Conservation (phyloP, 208 protist genomes). For the Wallacemonas sp. region DNA sequence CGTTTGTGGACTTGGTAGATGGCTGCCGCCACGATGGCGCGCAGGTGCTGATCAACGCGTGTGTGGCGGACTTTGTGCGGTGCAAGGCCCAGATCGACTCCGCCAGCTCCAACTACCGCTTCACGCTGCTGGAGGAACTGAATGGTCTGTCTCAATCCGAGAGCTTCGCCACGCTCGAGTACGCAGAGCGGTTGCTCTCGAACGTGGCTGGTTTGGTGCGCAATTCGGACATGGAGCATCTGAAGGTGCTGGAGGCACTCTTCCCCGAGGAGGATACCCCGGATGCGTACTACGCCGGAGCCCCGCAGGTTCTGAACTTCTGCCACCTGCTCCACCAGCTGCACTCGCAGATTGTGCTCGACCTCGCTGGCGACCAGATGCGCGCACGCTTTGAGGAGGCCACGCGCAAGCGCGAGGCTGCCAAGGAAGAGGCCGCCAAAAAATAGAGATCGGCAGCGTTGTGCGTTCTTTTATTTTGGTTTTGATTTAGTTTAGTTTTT, state of each 20-base stretch:
- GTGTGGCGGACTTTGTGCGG: constrained; percentile 80
- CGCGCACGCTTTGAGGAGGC: constrained; percentile 13
- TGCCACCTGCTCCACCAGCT: constrained; percentile 61
- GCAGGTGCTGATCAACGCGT: constrained; percentile 89
- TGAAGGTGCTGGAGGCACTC: constrained; percentile 62
- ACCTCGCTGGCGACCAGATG: constrained; percentile 37
- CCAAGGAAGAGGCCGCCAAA: not conserved
- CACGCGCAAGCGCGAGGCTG: constrained; percentile 3
- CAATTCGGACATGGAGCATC: constrained; percentile 32
- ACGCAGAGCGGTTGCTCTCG: constrained; percentile 67
- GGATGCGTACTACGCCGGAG: constrained; percentile 57
- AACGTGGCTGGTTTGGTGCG: constrained; percentile 75
- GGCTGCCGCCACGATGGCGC: constrained; percentile 81
- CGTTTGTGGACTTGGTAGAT: constrained; percentile 78
- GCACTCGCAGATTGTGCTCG: constrained; percentile 79
- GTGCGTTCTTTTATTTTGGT: not conserved
- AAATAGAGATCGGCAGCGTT: not conserved
- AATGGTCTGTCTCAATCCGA: constrained; percentile 90
- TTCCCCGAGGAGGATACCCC: constrained; percentile 57
- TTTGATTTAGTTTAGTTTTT: too few relatives aligned
- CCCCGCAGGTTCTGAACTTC: constrained; percentile 57
- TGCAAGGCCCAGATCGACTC: constrained; percentile 84
- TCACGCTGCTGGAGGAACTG: constrained; percentile 84
- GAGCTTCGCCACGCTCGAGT: constrained; percentile 78
- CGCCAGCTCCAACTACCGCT: constrained; percentile 76